Evolutionary conservation across 306 rosid genomes (phyloP), one percentile per base, ranked within the genome.

Genomic region (Trifolium dubium): DNA sequence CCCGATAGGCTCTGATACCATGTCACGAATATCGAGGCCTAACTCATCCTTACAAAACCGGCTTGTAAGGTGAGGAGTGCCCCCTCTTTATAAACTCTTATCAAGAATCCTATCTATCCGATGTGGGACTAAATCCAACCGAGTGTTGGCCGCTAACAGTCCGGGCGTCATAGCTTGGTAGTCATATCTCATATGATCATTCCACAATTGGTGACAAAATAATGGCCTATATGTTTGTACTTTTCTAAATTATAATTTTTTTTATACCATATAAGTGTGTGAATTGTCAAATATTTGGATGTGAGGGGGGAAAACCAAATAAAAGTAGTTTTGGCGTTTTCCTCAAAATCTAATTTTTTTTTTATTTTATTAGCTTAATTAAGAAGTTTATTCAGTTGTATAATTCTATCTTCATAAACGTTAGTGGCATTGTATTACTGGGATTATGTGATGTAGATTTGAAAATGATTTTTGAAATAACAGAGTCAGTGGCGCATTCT

Each of bases 401-500:
- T 64, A 30, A 37, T 23, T 77, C 51, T 62, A 17, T 65, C 64
- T 55, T 75, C 41, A 47, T 47, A 72, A 78, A 32, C 46, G 65
- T 43, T 54, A 32, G 31, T 6, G 65, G 46, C 35, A 44, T 37
- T 28, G 7, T 49, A 15, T 31, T 58, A 39, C 10, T 65, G 10
- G 44, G 28, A 71, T 58, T 23, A 44, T 32, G 34, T 44, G 77
- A 40, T 34, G 2, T 55, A 29, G 68, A 68, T 68, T 64, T 73
- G 17, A 70, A 49, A 79, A 47, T 79, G 60, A 64, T 51, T 56
- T 73, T 60, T 79, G 43, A 62, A 72, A 69, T 85, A 81, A 83
- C 70, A 40, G 49, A 65, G 74, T 77, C 55, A 54, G 72, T 30
- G 82, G 55, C 74, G 77, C 73, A 47, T 77, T 66, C 32, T 83